A percentile compares a stretch with the other conserved stretches of the same genome.
Conservation (phyloP, 495 filamentous ascomycete genomes). For the Hypoxylon cercidicola region DNA sequence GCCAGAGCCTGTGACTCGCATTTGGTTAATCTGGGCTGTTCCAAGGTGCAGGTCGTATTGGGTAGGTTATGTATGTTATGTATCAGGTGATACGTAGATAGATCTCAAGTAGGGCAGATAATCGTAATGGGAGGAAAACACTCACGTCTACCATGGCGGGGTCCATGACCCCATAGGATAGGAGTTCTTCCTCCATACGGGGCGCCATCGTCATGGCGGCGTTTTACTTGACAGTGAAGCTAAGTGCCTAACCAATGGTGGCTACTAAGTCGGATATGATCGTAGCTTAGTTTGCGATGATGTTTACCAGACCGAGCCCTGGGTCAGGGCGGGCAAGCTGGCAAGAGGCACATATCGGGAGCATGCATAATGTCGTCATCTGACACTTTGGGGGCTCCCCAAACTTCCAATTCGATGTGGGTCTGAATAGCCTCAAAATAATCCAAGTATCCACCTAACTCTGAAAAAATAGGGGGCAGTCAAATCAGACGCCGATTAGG, state of each 20-base stretch:
- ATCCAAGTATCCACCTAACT: too few species aligned
- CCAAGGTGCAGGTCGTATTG: too few species aligned
- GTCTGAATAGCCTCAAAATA: neutral
- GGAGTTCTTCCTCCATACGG: constrained; percentile 45
- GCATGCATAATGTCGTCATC: constrained; percentile 2
- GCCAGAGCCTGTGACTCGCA: constrained; percentile 21
- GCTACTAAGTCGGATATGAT: neutral
- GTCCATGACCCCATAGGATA: constrained; percentile 49
- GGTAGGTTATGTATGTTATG: neutral
- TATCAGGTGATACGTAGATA: neutral
- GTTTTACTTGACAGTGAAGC: neutral
- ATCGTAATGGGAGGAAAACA: neutral
- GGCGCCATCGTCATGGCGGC: constrained; percentile 22
- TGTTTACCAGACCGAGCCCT: neutral
- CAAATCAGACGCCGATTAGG: too few species aligned
- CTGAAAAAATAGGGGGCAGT: too few species aligned
- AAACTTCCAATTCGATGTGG: neutral
- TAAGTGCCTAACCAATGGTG: neutral
- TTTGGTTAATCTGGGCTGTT: neutral
- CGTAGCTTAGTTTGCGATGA: neutral
- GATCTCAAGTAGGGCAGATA: neutral
- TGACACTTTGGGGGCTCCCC: neutral
- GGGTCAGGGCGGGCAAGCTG: neutral
- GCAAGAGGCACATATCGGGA: neutral
- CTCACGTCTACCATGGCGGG: constrained; percentile 50